Evolutionary conservation across 2,329 filamentous ascomycete genomes (phyloP).

Genomic region (Penicillium frequentans): DNA sequence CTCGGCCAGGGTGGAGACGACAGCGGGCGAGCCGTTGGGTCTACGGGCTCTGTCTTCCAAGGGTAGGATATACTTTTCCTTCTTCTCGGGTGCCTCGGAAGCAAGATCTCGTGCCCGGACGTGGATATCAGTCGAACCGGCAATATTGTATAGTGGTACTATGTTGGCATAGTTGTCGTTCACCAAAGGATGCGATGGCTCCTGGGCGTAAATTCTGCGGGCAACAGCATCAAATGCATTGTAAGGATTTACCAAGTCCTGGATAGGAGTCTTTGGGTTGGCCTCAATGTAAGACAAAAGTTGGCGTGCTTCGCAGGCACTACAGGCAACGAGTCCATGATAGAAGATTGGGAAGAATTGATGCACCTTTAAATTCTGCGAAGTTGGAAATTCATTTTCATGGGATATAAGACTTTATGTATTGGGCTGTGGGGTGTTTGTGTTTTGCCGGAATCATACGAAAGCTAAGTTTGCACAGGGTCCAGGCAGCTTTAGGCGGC

Average conservation of each 20-base stretch:
- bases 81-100: slow-evolving; percentile 28
- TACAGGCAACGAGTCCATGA: neutral
- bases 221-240: slow-evolving; percentile 37
- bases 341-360: neutral
- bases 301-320: slow-evolving; percentile 27
- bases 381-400: no score
- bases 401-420: neutral
- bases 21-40: slow-evolving; percentile 62
- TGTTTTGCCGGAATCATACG: neutral
- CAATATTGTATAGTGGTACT: slow-evolving; percentile 34
- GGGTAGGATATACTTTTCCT: slow-evolving; percentile 37
- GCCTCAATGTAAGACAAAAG: slow-evolving; percentile 29
- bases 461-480: neutral
- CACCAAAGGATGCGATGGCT: slow-evolving; percentile 32
- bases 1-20: slow-evolving; percentile 65
- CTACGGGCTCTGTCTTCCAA: slow-evolving; percentile 57
- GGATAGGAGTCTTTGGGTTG: slow-evolving; percentile 26
- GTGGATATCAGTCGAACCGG: slow-evolving; percentile 23
- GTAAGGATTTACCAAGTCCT: slow-evolving; percentile 35
- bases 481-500: slow-evolving; percentile 12
- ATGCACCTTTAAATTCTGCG: neutral
- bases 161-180: slow-evolving; percentile 33
- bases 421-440: neutral
- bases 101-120: slow-evolving; percentile 35
- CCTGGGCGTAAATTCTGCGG: slow-evolving; percentile 41